phyloP scores from a whole-genome alignment of 805 yeast species.

The Cyberlindnera euphorbiiphila region DNA sequence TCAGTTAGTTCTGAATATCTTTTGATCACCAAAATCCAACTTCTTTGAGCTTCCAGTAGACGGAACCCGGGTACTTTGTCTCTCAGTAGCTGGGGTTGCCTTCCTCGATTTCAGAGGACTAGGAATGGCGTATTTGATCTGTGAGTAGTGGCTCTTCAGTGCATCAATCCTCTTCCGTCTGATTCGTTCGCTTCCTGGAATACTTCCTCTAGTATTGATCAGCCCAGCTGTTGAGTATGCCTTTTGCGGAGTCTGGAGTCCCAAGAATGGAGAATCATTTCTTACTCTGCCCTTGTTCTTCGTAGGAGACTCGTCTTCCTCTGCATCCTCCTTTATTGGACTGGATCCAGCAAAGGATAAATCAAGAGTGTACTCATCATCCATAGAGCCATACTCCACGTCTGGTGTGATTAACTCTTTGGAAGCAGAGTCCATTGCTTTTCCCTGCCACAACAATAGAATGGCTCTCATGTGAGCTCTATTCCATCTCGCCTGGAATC shows the following conservation, averaged over 20 bases:
- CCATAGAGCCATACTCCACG: constrained; percentile 2
- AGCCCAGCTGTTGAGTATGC: constrained; percentile 2
- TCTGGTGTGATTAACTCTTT: background rate
- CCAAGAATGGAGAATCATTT: constrained; percentile 6
- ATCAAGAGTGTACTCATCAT: constrained; percentile 1
- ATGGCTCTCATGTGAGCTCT: constrained; percentile 37
- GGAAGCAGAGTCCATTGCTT: constrained; percentile 1
- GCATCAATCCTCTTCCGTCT: constrained; percentile 35
- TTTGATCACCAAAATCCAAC: constrained; percentile 10
- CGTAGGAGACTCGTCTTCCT: constrained; percentile 25
- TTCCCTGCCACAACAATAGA: constrained; percentile 33
- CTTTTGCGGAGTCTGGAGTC: constrained; percentile 24
- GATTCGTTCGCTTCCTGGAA: constrained; percentile 37
- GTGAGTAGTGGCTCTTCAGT: constrained; percentile 32
- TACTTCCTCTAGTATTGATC: constrained; percentile 18
- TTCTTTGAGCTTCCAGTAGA: constrained; percentile 10
- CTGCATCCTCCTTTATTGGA: constrained; percentile 6
- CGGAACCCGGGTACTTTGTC: background rate
- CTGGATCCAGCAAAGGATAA: background rate
- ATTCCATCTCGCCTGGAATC: constrained; percentile 36
- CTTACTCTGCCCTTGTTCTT: constrained; percentile 6
- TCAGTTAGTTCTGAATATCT: constrained; percentile 12
- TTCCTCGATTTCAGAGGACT: constrained; percentile 30
- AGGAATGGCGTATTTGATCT: constrained; percentile 34
- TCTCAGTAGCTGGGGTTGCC: background rate